phyloP scores from a whole-genome alignment of 75 land plant species.

The Pseudotsuga menziesii region DNA sequence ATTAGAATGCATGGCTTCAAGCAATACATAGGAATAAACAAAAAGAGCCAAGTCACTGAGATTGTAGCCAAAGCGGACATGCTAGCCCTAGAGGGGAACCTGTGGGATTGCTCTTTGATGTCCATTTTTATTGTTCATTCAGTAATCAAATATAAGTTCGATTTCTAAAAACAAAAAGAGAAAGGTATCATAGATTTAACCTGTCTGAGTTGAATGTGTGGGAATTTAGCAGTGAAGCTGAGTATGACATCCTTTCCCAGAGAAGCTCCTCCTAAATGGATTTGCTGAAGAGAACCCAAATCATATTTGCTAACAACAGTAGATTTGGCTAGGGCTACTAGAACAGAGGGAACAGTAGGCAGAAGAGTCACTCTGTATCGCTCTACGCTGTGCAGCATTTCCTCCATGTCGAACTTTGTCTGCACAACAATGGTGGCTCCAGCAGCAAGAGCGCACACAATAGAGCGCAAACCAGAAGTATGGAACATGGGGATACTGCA shows the following conservation, averaged over 20 bases:
- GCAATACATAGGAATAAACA: too few relatives aligned
- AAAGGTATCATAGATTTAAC: not conserved
- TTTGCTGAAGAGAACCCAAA: conserved; percentile 39
- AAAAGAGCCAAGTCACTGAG: too few relatives aligned
- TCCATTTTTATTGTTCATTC: too few relatives aligned
- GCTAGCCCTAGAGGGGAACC: too few relatives aligned
- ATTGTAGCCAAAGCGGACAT: too few relatives aligned
- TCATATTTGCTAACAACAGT: conserved; percentile 43
- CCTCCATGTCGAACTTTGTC: conserved; percentile 60
- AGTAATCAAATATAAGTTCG: too few relatives aligned
- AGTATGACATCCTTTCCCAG: conserved; percentile 68
- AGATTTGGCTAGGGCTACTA: conserved; percentile 49
- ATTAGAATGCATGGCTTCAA: too few relatives aligned
- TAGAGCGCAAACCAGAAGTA: conserved; percentile 71
- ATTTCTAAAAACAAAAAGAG: too few relatives aligned
- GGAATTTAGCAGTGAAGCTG: conserved; percentile 59
- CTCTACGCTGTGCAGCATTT: conserved; percentile 51
- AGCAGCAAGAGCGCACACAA: conserved; percentile 30
- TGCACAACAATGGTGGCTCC: conserved; percentile 58
- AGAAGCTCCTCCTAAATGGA: conserved; percentile 78
- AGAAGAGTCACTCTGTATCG: conserved; percentile 43
- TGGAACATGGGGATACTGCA: conserved; percentile 83
- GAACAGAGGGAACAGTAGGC: conserved; percentile 81
- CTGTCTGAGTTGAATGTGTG: conserved; percentile 37
- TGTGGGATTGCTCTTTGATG: too few relatives aligned